Conservation (phyloP, 371 early-diverging fungal genomes). For the Circinella minor region DNA sequence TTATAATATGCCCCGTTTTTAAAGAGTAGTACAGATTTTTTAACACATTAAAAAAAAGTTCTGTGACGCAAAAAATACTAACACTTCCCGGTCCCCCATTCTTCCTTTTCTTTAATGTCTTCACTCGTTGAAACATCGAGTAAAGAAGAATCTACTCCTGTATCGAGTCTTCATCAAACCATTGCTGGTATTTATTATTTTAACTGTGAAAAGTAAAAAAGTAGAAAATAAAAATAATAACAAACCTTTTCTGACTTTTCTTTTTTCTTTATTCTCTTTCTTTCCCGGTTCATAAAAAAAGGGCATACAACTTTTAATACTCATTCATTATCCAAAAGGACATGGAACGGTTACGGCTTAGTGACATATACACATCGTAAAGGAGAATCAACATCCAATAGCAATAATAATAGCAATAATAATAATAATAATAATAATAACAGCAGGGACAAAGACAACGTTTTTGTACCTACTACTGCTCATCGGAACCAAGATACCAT, state of each 20-base stretch:
- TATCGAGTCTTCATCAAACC: conserved; percentile 22
- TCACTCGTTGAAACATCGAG: conserved; percentile 26
- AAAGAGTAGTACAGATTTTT: too few species aligned
- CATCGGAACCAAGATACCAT: background rate
- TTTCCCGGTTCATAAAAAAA: background rate
- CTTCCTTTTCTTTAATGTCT: conserved; percentile 21
- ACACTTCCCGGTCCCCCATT: conserved; percentile 13
- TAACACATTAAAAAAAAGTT: background rate
- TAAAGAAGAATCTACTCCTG: conserved; percentile 20
- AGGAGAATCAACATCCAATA: background rate
- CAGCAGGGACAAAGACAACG: too few species aligned
- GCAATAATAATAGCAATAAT: background rate
- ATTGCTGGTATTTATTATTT: conserved; percentile 19
- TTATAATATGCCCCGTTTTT: too few species aligned
- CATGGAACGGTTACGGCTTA: conserved; percentile 20
- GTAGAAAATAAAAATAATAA: background rate
- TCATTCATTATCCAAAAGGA: conserved; percentile 12
- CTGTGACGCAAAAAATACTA: conserved; percentile 3
- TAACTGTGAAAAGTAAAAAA: background rate
- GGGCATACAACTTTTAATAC: conserved; percentile 2
- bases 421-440: conserved; percentile 3
- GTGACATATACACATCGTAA: conserved; percentile 7
- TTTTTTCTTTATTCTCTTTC: background rate
- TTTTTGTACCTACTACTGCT: background rate
- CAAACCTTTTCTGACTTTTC: conserved; percentile 2